phyloP scores from a whole-genome alignment of 495 filamentous ascomycete species.

The Penicillium cinerascens region DNA sequence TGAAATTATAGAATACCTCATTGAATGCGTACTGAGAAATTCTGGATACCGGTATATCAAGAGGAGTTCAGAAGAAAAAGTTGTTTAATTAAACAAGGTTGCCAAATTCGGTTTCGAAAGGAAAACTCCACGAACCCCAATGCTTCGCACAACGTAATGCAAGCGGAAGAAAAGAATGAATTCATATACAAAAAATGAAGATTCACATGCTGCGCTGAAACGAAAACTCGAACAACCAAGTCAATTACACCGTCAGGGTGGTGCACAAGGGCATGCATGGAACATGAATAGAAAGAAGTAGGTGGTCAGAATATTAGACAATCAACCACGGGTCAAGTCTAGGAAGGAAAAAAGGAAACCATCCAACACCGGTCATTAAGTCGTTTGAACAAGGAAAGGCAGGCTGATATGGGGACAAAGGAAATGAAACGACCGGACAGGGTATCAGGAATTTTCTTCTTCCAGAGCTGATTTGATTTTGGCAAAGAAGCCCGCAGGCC shows the following conservation, averaged over 20 bases:
- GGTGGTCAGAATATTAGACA: slow-evolving; percentile 13
- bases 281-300: slow-evolving; percentile 10
- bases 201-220: slow-evolving; percentile 22
- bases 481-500: slow-evolving; percentile 64
- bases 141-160: slow-evolving; percentile 10
- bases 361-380: slow-evolving; percentile 30
- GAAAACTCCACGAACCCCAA: slow-evolving; percentile 11
- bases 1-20: background rate
- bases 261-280: slow-evolving; percentile 9
- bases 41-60: background rate
- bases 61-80: background rate
- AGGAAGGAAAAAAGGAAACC: slow-evolving; percentile 10
- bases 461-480: slow-evolving; percentile 62
- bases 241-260: slow-evolving; percentile 5
- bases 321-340: slow-evolving; percentile 14
- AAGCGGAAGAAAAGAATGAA: slow-evolving; percentile 9
- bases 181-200: slow-evolving; percentile 21
- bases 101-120: background rate
- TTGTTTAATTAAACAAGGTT: slow-evolving; percentile 5
- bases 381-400: slow-evolving; percentile 19
- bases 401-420: slow-evolving; percentile 17
- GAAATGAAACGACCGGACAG: slow-evolving; percentile 11
- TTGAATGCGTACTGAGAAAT: background rate
- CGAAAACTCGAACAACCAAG: slow-evolving; percentile 6
- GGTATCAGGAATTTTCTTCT: slow-evolving; percentile 39